Evolutionary conservation across 2,329 filamentous ascomycete species (phyloP).

Genomic region (Fulvia fulva): DNA sequence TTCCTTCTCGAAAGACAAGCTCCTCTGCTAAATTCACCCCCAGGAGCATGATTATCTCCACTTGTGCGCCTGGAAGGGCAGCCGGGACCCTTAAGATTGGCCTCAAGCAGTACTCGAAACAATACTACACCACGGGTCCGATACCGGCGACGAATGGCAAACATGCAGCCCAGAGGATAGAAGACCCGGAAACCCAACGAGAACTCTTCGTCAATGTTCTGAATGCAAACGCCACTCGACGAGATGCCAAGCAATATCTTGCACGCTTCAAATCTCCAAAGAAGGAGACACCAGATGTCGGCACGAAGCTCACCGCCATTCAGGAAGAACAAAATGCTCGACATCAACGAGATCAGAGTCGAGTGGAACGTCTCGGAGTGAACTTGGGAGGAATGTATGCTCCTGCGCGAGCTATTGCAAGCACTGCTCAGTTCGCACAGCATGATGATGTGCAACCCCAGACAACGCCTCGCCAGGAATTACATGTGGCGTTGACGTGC

Average conservation of each 20-base stretch:
- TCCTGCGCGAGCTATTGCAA: slow-evolving; percentile 54
- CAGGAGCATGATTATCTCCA: slow-evolving; percentile 36
- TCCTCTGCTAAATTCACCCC: slow-evolving; percentile 12
- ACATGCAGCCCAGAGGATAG: slow-evolving; percentile 15
- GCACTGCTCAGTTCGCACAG: slow-evolving; percentile 58
- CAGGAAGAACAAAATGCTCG: slow-evolving; percentile 23
- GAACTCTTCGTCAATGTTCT: slow-evolving; percentile 84
- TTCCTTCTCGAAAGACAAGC: not conserved
- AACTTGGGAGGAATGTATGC: slow-evolving; percentile 61
- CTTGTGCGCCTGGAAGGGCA: slow-evolving; percentile 35
- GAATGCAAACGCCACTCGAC: slow-evolving; percentile 83
- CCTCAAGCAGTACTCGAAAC: slow-evolving; percentile 13
- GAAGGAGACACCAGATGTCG: slow-evolving; percentile 36
- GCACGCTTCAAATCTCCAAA: slow-evolving; percentile 66
- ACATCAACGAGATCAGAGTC: slow-evolving; percentile 21
- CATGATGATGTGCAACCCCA: slow-evolving; percentile 40
- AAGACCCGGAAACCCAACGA: slow-evolving; percentile 26
- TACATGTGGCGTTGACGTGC: slow-evolving; percentile 83
- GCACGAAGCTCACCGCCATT: slow-evolving; percentile 8
- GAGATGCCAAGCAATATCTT: slow-evolving; percentile 87
- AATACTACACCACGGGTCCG: slow-evolving; percentile 8
- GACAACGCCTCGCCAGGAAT: slow-evolving; percentile 40
- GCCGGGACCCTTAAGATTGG: slow-evolving; percentile 26
- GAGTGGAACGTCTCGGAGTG: slow-evolving; percentile 47
- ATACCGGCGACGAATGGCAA: slow-evolving; percentile 22